Conservation (phyloP, 2,329 filamentous ascomycete genomes). For the Aphanocladium album region DNA sequence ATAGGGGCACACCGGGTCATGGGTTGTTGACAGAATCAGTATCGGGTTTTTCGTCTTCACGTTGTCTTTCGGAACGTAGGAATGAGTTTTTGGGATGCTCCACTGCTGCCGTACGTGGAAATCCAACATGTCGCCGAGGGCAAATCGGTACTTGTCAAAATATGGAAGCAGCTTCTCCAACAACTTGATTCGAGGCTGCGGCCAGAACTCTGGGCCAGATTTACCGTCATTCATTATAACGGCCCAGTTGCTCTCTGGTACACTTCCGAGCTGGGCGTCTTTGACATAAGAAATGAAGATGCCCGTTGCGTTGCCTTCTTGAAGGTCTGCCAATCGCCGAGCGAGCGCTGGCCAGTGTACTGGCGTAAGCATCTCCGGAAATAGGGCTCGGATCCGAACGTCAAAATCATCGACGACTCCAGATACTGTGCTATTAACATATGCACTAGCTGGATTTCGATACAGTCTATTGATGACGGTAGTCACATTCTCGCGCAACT, state of each 20-base stretch:
- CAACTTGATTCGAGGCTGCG: constrained; percentile 26
- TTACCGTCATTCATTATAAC: constrained; percentile 25
- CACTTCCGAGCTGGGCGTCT: constrained; percentile 12
- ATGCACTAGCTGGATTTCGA: constrained; percentile 24
- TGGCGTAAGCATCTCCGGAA: constrained; percentile 35
- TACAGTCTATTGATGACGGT: constrained; percentile 1
- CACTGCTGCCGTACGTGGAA: constrained; percentile 27
- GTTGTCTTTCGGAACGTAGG: constrained; percentile 19
- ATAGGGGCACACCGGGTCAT: constrained; percentile 47
- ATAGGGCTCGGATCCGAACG: constrained; percentile 33
- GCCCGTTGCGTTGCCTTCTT: constrained; percentile 36
- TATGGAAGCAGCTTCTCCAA: constrained; percentile 30
- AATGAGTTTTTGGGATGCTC: constrained; percentile 25
- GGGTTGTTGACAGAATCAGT: constrained; percentile 27
- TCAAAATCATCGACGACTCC: constrained; percentile 33
- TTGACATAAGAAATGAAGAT: constrained; percentile 31
- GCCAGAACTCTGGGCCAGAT: constrained; percentile 25
- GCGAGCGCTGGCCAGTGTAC: constrained; percentile 32
- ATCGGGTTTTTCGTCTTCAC: constrained; percentile 32
- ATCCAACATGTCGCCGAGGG: constrained; percentile 24
- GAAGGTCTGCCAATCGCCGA: constrained; percentile 27
- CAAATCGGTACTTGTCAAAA: constrained; percentile 29
- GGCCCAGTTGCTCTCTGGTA: constrained; percentile 23
- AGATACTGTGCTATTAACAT: constrained; percentile 36
- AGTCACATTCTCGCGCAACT: constrained; percentile 2